A percentile compares a stretch with the other conserved stretches of the same genome.
Conservation (phyloP, 768 basidiomycete genomes). For the Cytidiella melzeri region DNA sequence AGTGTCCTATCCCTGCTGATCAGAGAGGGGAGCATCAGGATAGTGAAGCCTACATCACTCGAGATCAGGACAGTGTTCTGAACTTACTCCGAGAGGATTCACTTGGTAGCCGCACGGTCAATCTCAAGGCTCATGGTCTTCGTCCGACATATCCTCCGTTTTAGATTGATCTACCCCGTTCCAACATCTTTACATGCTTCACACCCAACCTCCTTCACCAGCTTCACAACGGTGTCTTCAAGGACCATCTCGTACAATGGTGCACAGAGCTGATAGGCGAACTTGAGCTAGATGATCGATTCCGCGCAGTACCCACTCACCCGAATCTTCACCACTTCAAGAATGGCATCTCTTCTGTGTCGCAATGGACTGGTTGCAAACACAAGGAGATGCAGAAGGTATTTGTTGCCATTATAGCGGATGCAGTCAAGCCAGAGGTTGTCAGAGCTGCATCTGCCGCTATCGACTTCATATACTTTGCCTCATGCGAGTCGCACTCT, state of each 20-base stretch:
- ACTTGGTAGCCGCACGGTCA: neutral
- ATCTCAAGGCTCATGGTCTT: neutral
- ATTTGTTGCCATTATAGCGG: neutral
- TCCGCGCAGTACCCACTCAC: conserved; percentile 25
- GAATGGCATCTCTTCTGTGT: conserved; percentile 32
- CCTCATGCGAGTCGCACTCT: conserved; percentile 15
- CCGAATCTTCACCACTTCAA: conserved; percentile 34
- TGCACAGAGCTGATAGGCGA: conserved; percentile 8
- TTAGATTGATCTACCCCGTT: conserved; percentile 28
- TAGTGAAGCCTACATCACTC: neutral
- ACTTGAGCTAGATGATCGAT: conserved; percentile 32
- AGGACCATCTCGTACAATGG: conserved; percentile 33
- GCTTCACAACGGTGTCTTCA: conserved; percentile 41
- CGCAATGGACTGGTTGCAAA: conserved; percentile 39
- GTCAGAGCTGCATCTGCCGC: conserved; percentile 8
- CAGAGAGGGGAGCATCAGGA: no score
- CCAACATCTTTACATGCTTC: conserved; percentile 33
- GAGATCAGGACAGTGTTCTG: conserved; percentile 5
- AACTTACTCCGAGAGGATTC: neutral
- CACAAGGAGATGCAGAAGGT: conserved; percentile 26
- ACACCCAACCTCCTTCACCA: conserved; percentile 41
- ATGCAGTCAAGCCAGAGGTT: neutral
- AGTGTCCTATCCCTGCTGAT: neutral
- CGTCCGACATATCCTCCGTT: conserved; percentile 27
- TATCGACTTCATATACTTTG: conserved; percentile 23